phyloP scores from a whole-genome alignment of 805 yeast species.

The Saccharomycopsis selenospora region DNA sequence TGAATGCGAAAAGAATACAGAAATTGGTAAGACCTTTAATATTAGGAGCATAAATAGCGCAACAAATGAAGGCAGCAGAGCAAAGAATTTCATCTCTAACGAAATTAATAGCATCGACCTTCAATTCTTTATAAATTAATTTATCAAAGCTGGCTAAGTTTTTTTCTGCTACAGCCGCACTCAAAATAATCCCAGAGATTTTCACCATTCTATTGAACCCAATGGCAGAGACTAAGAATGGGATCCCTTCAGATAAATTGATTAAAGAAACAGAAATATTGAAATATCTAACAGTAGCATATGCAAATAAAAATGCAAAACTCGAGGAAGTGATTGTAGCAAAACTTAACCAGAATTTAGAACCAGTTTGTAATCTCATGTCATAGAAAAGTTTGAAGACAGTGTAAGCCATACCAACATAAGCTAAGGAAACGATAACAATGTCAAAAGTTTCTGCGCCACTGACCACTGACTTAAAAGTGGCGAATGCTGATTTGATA shows the following conservation, averaged over 20 bases:
- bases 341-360: slow-evolving; percentile 80
- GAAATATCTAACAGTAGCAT: slow-evolving; percentile 48
- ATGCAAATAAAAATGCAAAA: slow-evolving; percentile 78
- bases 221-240: slow-evolving; percentile 84
- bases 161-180: slow-evolving; percentile 32
- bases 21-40: slow-evolving; percentile 74
- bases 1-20: slow-evolving; percentile 64
- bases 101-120: slow-evolving; percentile 31
- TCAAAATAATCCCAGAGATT: slow-evolving; percentile 54
- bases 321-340: slow-evolving; percentile 72
- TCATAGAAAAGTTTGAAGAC: slow-evolving; percentile 66
- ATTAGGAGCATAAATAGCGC: slow-evolving; percentile 55
- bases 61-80: slow-evolving; percentile 59
- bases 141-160: slow-evolving; percentile 23
- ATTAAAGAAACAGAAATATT: slow-evolving; percentile 60
- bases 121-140: slow-evolving; percentile 31
- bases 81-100: slow-evolving; percentile 73
- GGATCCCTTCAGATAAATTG: slow-evolving; percentile 82
- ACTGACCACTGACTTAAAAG: slow-evolving; percentile 40
- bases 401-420: slow-evolving; percentile 82
- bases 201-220: slow-evolving; percentile 85
- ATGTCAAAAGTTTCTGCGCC: slow-evolving; percentile 86
- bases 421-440: slow-evolving; percentile 69
- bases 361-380: slow-evolving; percentile 65
- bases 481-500: slow-evolving; percentile 33